phyloP scores from a whole-genome alignment of 345 rosid species.

The Pistacia integerrima region DNA sequence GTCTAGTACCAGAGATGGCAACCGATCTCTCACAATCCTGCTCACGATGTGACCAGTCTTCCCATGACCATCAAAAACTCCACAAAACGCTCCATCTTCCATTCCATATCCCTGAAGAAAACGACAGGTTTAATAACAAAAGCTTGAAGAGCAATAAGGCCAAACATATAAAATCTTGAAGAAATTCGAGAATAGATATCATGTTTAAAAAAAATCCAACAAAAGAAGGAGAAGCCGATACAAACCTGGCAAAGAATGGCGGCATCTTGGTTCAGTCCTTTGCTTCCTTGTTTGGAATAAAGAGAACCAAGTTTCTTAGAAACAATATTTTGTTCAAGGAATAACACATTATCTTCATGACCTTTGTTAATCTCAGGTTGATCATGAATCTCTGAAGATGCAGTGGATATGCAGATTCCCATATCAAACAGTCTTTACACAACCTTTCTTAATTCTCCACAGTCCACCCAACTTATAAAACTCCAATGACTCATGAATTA shows the following conservation, averaged over 20 bases:
- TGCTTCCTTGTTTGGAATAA: conserved; percentile 64
- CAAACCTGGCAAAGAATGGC: conserved; percentile 65
- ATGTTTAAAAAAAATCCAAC: not conserved
- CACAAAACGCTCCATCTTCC: conserved; percentile 59
- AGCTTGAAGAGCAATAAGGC: too few species aligned
- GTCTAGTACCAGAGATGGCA: conserved; percentile 57
- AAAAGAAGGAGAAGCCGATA: not conserved
- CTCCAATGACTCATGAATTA: conserved; percentile 19
- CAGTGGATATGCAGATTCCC: conserved; percentile 60
- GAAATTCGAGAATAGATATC: not conserved
- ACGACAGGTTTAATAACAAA: not conserved
- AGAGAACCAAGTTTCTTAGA: conserved; percentile 46
- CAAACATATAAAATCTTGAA: not conserved
- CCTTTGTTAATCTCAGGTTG: conserved; percentile 19
- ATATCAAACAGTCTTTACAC: conserved; percentile 17
- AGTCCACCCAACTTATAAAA: conserved; percentile 5
- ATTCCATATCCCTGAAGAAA: conserved; percentile 58
- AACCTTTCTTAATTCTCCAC: not conserved
- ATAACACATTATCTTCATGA: conserved; percentile 24
- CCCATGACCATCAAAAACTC: conserved; percentile 95
- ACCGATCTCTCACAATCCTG: conserved; percentile 60
- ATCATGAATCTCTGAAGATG: conserved; percentile 46
- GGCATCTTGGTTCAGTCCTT: conserved; percentile 85
- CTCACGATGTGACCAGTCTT: conserved; percentile 69
- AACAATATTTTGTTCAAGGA: conserved; percentile 13